Evolutionary conservation across 768 basidiomycete species (phyloP).

Genomic region (Lentinula sp.): DNA sequence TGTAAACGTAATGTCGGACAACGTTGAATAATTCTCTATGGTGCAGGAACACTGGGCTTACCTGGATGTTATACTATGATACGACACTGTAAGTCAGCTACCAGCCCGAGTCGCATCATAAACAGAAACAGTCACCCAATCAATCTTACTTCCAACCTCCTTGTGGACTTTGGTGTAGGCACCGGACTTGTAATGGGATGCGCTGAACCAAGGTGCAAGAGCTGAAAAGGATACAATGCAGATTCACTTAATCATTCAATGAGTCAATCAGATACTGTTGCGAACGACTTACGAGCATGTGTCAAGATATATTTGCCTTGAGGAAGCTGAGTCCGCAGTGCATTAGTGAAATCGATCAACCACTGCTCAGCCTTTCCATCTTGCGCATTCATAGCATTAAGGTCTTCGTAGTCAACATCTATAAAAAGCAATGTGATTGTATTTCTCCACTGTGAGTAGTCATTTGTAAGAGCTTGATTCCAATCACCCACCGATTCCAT

Average conservation of each 20-base stretch:
- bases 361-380: conserved; percentile 14
- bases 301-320: conserved; percentile 19
- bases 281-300: conserved; percentile 21
- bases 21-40: not conserved
- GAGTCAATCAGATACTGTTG: not conserved
- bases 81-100: not conserved
- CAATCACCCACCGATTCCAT: conserved; percentile 31
- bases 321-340: conserved; percentile 23
- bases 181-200: not conserved
- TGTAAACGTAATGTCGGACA: not conserved
- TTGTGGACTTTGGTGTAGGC: conserved; percentile 30
- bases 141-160: conserved; percentile 31
- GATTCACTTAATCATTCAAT: too few relatives aligned
- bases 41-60: not conserved
- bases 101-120: conserved; percentile 15
- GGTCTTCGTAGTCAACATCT: conserved; percentile 14
- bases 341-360: conserved; percentile 24
- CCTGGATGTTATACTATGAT: conserved; percentile 1
- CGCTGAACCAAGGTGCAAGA: conserved; percentile 4
- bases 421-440: conserved; percentile 25
- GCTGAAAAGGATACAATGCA: not conserved
- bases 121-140: conserved; percentile 24
- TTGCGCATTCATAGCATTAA: not conserved
- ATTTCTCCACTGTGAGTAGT: conserved; percentile 21
- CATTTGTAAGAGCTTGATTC: not conserved